Conservation (phyloP, 305 asterid genomes). For the Rubia balearica region DNA sequence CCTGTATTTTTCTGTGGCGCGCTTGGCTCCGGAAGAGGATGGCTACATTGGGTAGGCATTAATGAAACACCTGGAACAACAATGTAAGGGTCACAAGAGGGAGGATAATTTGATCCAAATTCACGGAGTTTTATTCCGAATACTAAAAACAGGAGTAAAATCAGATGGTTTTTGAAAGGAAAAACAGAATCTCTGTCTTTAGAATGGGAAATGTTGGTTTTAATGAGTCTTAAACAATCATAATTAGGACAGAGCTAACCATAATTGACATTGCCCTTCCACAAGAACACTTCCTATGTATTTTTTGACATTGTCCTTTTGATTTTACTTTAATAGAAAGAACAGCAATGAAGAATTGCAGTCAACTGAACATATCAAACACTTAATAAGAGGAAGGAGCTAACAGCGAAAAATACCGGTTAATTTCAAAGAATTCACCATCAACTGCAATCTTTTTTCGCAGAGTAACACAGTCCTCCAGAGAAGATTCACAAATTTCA, state of each 20-base stretch:
- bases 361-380: too few species aligned
- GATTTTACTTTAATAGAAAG: neutral
- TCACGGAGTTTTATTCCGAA: too few species aligned
- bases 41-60: conserved; percentile 32
- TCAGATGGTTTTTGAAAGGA: neutral
- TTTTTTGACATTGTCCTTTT: neutral
- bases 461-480: neutral
- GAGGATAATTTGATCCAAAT: neutral
- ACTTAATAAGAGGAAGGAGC: too few species aligned
- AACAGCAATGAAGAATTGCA: too few species aligned
- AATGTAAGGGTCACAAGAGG: neutral
- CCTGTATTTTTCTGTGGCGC: conserved; percentile 8
- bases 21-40: conserved; percentile 71
- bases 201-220: neutral
- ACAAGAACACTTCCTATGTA: neutral
- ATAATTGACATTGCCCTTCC: neutral
- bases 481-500: too few species aligned
- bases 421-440: too few species aligned
- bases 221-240: neutral
- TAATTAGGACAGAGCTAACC: too few species aligned
- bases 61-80: conserved; percentile 21
- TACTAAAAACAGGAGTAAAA: neutral
- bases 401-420: too few species aligned
- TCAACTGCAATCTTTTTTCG: too few species aligned
- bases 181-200: neutral